Evolutionary conservation across 23 red algal species (phyloP), one percentile per base, ranked within the genome.

Genomic region (Agarophyton chilense): DNA sequence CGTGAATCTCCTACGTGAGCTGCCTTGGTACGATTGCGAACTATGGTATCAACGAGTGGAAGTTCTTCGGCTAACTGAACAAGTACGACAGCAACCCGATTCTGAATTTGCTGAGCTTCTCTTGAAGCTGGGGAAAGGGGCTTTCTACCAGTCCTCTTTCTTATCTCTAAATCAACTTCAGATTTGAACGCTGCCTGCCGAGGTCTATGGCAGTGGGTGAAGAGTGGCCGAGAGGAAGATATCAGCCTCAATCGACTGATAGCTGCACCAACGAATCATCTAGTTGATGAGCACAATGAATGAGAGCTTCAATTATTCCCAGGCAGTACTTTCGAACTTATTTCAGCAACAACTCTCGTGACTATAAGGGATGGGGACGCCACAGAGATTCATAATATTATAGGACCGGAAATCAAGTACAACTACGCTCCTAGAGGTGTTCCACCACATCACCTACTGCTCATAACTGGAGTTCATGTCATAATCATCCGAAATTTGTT

Each of bases 351-450:
- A 39, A 66, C 28, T 2, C 4, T 66, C 9, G 61, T 35, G 1
- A n/a, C 31, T 13, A 34, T 36, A 2, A 4, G 61, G 17, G 6
- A 4, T 35, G 25, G 10, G 9, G 61, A 66, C 9, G 61, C 12
- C 12, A 28, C 13, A 35, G 2, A 3, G 9, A 39, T 33, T 4
- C 61, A 66, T 3, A 66, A n/a, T 4, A 35, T 66, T 28, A 6
- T 33, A 2, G 61, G 61, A 33, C 75, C 47, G 17, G 75, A 79
- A 38, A 10, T 79, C 8, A 79, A 45, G 57, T 79, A 79, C 41
- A 55, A 56, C 50, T 79, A 55, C 47, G 54, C 75, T 57, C 75
- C 75, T n/a, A 55, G 47, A 32, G 75, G 75, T 57, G 75, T 79
- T 9, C 75, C 75, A 38, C 75, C 18, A 10, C 75, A 57, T 38